These are phyloP conservation scores for Gossypium davidsonii DNA, from an alignment of 441 rosid genomes.

Conservation along the genomic window DNA sequence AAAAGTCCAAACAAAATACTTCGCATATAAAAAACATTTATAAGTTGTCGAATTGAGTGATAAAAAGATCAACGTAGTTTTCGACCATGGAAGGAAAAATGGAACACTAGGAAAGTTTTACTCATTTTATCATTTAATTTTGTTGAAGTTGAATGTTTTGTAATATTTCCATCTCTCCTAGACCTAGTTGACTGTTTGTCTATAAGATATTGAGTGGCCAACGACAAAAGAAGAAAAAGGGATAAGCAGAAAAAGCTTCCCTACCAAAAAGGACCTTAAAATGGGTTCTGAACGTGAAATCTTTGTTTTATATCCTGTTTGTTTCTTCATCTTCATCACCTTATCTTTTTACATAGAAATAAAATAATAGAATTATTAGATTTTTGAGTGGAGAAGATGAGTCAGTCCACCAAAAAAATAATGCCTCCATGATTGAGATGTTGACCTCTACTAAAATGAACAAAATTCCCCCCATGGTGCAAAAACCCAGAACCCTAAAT, in stretches of 20 bases:
- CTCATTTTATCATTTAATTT: no score
- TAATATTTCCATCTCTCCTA: neutral
- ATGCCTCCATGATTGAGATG: constrained; percentile 65
- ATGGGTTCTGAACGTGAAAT: constrained; percentile 29
- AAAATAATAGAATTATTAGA: constrained; percentile 7
- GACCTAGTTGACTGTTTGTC: neutral
- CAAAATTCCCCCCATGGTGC: constrained; percentile 23
- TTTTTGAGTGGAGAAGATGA: constrained; percentile 19
- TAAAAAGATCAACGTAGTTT: no score
- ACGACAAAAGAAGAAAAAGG: constrained; percentile 27
- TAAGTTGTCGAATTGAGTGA: neutral
- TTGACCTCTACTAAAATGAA: constrained; percentile 36
- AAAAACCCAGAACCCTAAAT: neutral
- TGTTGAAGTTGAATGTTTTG: no score
- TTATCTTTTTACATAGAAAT: constrained; percentile 9
- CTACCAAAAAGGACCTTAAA: constrained; percentile 13
- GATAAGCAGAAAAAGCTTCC: neutral
- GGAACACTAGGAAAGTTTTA: no score
- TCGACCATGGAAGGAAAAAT: no score
- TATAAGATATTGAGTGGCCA: constrained; percentile 27
- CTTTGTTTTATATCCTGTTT: constrained; percentile 32
- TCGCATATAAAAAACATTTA: neutral
- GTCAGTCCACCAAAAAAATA: constrained; percentile 33
- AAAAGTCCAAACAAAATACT: neutral
- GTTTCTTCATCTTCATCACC: neutral